Evolutionary conservation across 140 eudicot species (phyloP).

Genomic region (Stevia rebaudiana): DNA sequence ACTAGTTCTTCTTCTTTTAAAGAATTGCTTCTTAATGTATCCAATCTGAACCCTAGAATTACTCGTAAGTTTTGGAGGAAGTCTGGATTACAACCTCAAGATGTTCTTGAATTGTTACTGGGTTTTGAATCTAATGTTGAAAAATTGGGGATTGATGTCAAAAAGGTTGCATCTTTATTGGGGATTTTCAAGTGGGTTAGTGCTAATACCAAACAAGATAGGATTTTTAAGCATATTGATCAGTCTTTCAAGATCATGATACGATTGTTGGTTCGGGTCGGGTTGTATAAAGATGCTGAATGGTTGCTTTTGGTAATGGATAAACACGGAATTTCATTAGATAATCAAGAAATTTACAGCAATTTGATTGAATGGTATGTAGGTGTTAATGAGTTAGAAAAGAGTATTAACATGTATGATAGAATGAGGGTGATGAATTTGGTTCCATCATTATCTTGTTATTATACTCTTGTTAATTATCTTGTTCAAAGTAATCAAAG

Average conservation of each 20-base stretch:
- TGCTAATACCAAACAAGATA: conserved; percentile 21
- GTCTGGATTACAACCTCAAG: conserved; percentile 39
- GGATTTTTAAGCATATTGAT: conserved; percentile 48
- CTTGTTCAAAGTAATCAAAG: conserved; percentile 41
- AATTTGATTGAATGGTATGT: conserved; percentile 62
- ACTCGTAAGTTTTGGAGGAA: conserved; percentile 56
- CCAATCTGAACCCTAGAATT: conserved; percentile 44
- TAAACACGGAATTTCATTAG: conserved; percentile 50
- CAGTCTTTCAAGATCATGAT: conserved; percentile 59
- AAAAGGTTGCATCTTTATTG: conserved; percentile 64
- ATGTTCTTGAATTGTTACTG: conserved; percentile 58
- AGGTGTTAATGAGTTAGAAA: conserved; percentile 39
- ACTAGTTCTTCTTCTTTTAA: conserved; percentile 21
- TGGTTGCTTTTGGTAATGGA: conserved; percentile 43
- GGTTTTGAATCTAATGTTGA: conserved; percentile 35
- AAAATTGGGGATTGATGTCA: conserved; percentile 35
- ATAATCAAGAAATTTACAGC: conserved; percentile 46
- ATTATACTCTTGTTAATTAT: conserved; percentile 36
- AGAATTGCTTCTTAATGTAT: conserved; percentile 41
- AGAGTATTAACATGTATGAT: conserved; percentile 40
- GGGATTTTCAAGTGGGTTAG: conserved; percentile 61
- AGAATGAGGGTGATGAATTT: conserved; percentile 47
- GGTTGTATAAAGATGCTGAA: conserved; percentile 62
- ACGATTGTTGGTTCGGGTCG: conserved; percentile 50
- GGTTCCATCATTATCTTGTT: conserved; percentile 48